These are phyloP conservation scores for Salix exigua DNA, from an alignment of 345 rosid species.

Conservation along the genomic window DNA sequence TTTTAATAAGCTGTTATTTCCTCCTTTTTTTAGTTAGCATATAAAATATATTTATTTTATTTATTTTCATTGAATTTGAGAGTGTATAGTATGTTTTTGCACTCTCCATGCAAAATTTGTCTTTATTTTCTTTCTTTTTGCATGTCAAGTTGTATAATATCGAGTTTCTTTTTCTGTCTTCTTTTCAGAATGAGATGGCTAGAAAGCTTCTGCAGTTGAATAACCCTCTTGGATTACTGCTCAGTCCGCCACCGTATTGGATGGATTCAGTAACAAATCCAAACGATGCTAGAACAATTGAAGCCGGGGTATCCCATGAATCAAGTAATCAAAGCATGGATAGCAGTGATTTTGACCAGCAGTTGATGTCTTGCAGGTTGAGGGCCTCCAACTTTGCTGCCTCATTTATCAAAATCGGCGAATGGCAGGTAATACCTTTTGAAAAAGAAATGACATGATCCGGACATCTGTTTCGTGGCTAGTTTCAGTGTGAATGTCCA, in stretches of 20 bases:
- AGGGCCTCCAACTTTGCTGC: constrained; percentile 43
- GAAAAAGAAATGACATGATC: not conserved
- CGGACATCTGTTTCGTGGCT: not conserved
- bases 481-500: not conserved
- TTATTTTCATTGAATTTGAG: not conserved
- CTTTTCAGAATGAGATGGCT: constrained; percentile 8
- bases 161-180: not conserved
- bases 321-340: not conserved
- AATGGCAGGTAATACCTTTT: constrained; percentile 40
- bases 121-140: not conserved
- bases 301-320: not conserved
- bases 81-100: not conserved
- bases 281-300: not conserved
- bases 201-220: constrained; percentile 7
- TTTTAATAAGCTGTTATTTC: not conserved
- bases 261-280: constrained; percentile 1
- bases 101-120: not conserved
- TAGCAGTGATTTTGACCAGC: constrained; percentile 1
- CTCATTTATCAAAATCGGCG: constrained; percentile 32
- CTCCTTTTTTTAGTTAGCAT: not conserved
- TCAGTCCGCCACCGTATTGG: constrained; percentile 3
- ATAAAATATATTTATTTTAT: not conserved
- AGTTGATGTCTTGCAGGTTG: constrained; percentile 22
- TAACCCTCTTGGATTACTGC: constrained; percentile 22
- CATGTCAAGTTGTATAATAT: not conserved